phyloP scores from a whole-genome alignment of 1,139 yeast species.

The Pneumocystis wakefieldiae region DNA sequence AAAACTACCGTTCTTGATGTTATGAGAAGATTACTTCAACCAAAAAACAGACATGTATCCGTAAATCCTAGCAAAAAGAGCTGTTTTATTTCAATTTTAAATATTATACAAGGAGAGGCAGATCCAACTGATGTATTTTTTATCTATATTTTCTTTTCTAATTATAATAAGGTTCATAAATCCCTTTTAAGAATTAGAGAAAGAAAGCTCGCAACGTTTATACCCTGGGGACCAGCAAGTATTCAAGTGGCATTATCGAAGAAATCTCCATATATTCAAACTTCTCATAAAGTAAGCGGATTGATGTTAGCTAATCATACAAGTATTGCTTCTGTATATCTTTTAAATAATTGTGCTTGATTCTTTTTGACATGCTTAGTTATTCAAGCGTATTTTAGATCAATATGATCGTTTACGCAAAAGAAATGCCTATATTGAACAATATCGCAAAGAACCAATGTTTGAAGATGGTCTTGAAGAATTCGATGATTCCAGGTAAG shows the following conservation, averaged over 20 bases:
- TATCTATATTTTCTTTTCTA: background rate
- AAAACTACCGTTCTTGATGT: slow-evolving; percentile 74
- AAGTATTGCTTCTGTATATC: slow-evolving; percentile 15
- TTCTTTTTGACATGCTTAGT: slow-evolving; percentile 11
- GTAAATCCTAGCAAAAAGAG: slow-evolving; percentile 28
- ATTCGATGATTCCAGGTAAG: slow-evolving; percentile 63
- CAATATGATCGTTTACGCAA: slow-evolving; percentile 71
- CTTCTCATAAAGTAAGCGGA: slow-evolving; percentile 18
- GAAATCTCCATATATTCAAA: slow-evolving; percentile 44
- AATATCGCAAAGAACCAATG: slow-evolving; percentile 44
- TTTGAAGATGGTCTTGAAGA: slow-evolving; percentile 52
- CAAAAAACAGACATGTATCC: slow-evolving; percentile 61
- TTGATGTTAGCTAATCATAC: slow-evolving; percentile 19
- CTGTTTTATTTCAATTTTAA: slow-evolving; percentile 55
- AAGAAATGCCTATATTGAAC: slow-evolving; percentile 72
- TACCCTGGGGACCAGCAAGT: slow-evolving; percentile 76
- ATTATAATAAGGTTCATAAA: slow-evolving; percentile 35
- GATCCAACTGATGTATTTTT: slow-evolving; percentile 44
- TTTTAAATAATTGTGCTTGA: background rate
- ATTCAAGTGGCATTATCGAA: slow-evolving; percentile 66
- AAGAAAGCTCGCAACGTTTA: slow-evolving; percentile 48
- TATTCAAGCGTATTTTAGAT: slow-evolving; percentile 50
- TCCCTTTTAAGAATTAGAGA: slow-evolving; percentile 66
- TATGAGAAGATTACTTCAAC: slow-evolving; percentile 65
- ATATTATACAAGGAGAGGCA: slow-evolving; percentile 58